Conservation (phyloP, 495 filamentous ascomycete genomes). For the Lasiosphaeriaceae sp. region DNA sequence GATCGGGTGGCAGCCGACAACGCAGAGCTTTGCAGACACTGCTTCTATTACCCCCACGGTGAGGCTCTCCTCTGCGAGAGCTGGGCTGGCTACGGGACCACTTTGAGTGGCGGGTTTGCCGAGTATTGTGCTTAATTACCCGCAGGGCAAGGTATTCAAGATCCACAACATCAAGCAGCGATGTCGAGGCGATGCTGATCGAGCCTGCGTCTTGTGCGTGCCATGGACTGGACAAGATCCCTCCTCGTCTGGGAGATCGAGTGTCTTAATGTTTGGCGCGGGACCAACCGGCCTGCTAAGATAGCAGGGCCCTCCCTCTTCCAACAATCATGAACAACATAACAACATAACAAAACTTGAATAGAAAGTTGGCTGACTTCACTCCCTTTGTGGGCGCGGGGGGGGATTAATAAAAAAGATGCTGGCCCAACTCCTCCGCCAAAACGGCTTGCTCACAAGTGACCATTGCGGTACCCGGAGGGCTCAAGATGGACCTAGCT, state of each 20-base stretch:
- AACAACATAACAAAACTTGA: no score
- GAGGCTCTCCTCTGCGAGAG: constrained; percentile 67
- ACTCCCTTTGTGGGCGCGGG: no score
- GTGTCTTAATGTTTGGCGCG: constrained; percentile 64
- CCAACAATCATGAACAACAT: no score
- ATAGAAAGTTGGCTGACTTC: no score
- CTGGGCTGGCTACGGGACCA: constrained; percentile 61
- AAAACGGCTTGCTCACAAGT: constrained; percentile 63
- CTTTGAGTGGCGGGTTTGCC: constrained; percentile 65
- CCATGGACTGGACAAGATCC: constrained; percentile 70
- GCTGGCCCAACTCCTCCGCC: constrained; percentile 58
- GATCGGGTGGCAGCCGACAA: constrained; percentile 61
- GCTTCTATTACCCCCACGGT: constrained; percentile 71
- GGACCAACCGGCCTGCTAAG: constrained; percentile 38
- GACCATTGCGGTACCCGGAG: constrained; percentile 61
- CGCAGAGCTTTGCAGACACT: constrained; percentile 64
- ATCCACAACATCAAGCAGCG: constrained; percentile 65
- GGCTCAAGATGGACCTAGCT: constrained; percentile 67
- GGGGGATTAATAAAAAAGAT: constrained; percentile 41
- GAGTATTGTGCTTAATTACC: constrained; percentile 58
- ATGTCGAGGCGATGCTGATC: constrained; percentile 68
- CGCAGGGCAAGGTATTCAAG: constrained; percentile 63
- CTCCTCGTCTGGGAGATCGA: constrained; percentile 63
- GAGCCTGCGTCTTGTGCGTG: constrained; percentile 70
- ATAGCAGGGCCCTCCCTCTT: no score